A percentile compares a stretch with the other conserved stretches of the same genome.
These are phyloP conservation scores for Phoenix dactylifera DNA, from an alignment of 176 grass and related monocot species.

Conservation along the genomic window DNA sequence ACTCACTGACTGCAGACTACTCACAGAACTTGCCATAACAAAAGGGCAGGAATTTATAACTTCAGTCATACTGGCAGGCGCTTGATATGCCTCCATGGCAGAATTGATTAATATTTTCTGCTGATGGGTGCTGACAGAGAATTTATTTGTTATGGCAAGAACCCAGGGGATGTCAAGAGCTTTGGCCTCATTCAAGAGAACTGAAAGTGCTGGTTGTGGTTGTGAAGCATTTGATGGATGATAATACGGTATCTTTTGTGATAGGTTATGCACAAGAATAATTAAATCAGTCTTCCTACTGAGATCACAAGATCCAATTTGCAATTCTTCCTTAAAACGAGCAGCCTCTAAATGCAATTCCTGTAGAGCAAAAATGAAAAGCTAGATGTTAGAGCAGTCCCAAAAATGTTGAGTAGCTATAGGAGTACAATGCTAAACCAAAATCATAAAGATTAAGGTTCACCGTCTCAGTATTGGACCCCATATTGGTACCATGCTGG, in stretches of 20 bases:
- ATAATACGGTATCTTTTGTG: slow-evolving; percentile 58
- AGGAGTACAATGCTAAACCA: too few relatives aligned
- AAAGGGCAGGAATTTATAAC: slow-evolving; percentile 73
- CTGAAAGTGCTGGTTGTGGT: slow-evolving; percentile 58
- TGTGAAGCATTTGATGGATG: slow-evolving; percentile 34
- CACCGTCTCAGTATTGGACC: too few relatives aligned
- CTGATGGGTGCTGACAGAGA: slow-evolving; percentile 60
- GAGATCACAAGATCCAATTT: slow-evolving; percentile 47
- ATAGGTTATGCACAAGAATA: slow-evolving; percentile 92
- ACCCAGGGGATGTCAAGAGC: slow-evolving; percentile 67
- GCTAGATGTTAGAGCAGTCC: too few relatives aligned
- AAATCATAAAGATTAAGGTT: too few relatives aligned
- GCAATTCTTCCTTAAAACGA: slow-evolving; percentile 71
- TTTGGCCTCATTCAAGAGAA: slow-evolving; percentile 77
- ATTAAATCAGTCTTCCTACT: slow-evolving; percentile 68
- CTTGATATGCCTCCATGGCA: slow-evolving; percentile 67
- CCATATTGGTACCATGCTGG: too few relatives aligned
- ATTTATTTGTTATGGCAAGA: slow-evolving; percentile 90
- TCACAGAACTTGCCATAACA: slow-evolving; percentile 45
- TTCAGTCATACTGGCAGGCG: slow-evolving; percentile 53
- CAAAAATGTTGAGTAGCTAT: too few relatives aligned
- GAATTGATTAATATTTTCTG: slow-evolving; percentile 53
- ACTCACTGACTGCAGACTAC: slow-evolving; percentile 23
- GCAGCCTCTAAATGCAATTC: slow-evolving; percentile 48
- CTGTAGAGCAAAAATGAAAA: slow-evolving; percentile 26